Conservation (phyloP, 306 rosid species). For the Parietaria judaica region DNA sequence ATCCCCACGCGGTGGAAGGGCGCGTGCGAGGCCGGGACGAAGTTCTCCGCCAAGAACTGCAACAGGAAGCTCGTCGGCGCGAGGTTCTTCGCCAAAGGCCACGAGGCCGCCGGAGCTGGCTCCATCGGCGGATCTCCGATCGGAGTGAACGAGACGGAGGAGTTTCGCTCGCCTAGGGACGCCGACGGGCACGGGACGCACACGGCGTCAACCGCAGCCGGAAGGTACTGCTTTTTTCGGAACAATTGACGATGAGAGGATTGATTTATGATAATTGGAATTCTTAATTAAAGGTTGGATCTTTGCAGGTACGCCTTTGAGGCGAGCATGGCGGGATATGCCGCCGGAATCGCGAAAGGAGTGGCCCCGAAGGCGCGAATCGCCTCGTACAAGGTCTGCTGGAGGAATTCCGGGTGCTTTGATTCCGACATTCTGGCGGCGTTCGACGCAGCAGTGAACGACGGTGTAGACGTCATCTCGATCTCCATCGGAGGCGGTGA, state of each 20-base stretch:
- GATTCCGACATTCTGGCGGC: conserved; percentile 83
- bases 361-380: conserved; percentile 85
- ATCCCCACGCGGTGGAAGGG: conserved; percentile 80
- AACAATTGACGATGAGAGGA: no score
- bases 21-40: conserved; percentile 53
- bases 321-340: conserved; percentile 78
- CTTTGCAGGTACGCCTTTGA: conserved; percentile 28
- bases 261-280: no score
- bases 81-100: conserved; percentile 71
- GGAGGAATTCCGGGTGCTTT: conserved; percentile 78
- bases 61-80: conserved; percentile 75
- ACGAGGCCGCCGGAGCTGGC: conserved; percentile 41
- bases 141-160: conserved; percentile 57
- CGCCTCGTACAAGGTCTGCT: conserved; percentile 82
- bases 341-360: conserved; percentile 73
- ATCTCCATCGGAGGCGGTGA: conserved; percentile 83
- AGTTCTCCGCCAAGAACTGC: conserved; percentile 45
- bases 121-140: conserved; percentile 43
- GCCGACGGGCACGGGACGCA: conserved; percentile 96
- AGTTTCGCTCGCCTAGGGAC: conserved; percentile 77
- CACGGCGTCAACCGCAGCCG: conserved; percentile 86
- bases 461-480: conserved; percentile 81
- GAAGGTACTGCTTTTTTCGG: conserved; percentile 25
- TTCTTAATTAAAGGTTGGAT: no score
- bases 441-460: conserved; percentile 60